phyloP scores from a whole-genome alignment of 164 flowering plant species.

The Brasenia schreberi region DNA sequence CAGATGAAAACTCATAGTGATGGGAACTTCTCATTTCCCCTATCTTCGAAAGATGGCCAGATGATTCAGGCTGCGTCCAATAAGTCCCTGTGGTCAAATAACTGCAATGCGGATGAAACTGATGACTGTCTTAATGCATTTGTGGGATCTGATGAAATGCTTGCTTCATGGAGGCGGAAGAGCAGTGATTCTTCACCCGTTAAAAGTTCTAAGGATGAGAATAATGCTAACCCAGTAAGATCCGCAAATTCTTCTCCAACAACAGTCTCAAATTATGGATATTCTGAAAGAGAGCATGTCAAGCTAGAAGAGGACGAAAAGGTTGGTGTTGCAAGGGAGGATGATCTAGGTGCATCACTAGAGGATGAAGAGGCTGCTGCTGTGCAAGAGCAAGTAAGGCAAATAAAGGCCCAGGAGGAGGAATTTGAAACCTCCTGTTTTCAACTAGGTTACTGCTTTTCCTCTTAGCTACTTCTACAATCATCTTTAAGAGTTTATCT shows the following conservation, averaged over 20 bases:
- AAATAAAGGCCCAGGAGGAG: slow-evolving; percentile 93
- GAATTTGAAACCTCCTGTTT: slow-evolving; percentile 69
- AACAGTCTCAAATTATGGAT: slow-evolving; percentile 45
- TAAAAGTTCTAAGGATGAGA: slow-evolving; percentile 52
- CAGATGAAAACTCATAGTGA: slow-evolving; percentile 27
- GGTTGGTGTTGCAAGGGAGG: slow-evolving; percentile 39
- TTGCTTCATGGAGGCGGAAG: slow-evolving; percentile 60
- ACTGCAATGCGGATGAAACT: slow-evolving; percentile 3
- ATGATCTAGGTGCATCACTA: slow-evolving; percentile 47
- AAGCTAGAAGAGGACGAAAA: slow-evolving; percentile 29
- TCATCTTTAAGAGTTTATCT: background rate
- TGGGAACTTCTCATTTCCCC: slow-evolving; percentile 65
- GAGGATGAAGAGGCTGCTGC: slow-evolving; percentile 98
- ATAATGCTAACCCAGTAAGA: slow-evolving; percentile 29
- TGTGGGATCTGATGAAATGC: slow-evolving; percentile 37
- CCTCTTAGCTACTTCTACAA: background rate
- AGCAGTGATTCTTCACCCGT: slow-evolving; percentile 64
- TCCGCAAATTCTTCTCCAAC: slow-evolving; percentile 58
- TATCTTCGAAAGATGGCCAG: slow-evolving; percentile 41
- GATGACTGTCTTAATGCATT: slow-evolving; percentile 15
- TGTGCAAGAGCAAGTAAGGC: slow-evolving; percentile 94
- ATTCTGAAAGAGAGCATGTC: slow-evolving; percentile 31
- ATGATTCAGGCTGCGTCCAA: slow-evolving; percentile 26
- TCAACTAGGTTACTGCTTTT: background rate
- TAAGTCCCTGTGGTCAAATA: slow-evolving; percentile 48